Conservation (phyloP, 2,329 filamentous ascomycete species). For the Talaromyces sp. region DNA sequence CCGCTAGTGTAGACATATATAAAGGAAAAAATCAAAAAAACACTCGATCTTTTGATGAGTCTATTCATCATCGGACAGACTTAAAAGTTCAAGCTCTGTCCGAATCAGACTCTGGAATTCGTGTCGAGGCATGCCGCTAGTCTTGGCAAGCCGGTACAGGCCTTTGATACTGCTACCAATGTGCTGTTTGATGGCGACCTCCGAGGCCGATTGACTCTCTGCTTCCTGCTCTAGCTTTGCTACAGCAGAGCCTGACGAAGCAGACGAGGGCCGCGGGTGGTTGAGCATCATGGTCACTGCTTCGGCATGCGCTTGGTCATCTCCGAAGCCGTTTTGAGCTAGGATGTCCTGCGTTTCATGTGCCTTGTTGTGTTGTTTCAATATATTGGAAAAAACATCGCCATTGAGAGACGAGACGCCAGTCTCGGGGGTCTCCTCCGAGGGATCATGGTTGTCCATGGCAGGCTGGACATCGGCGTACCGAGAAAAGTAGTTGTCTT, state of each 20-base stretch:
- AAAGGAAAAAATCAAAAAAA: not conserved
- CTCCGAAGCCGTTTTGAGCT: conserved; percentile 20
- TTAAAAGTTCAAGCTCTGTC: conserved; percentile 55
- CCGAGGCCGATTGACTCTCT: conserved; percentile 49
- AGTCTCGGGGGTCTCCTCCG: conserved; percentile 46
- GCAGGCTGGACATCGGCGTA: conserved; percentile 62
- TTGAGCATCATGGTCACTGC: conserved; percentile 27
- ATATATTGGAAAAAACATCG: conserved; percentile 41
- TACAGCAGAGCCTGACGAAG: conserved; percentile 45
- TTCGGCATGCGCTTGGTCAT: conserved; percentile 17
- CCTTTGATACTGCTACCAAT: conserved; percentile 62
- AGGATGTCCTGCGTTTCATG: conserved; percentile 16
- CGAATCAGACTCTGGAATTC: conserved; percentile 59
- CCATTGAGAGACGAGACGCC: conserved; percentile 53
- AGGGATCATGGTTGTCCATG: conserved; percentile 59
- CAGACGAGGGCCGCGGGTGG: conserved; percentile 41
- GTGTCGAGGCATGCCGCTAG: conserved; percentile 53
- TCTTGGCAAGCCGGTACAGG: conserved; percentile 56
- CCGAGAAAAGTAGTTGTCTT: conserved; percentile 57
- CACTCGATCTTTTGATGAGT: not conserved
- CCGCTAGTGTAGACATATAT: not conserved
- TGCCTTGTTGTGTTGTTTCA: conserved; percentile 29
- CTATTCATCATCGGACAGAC: conserved; percentile 49
- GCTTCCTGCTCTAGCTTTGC: conserved; percentile 53
- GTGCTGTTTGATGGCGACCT: conserved; percentile 59